phyloP scores from a whole-genome alignment of 1,139 yeast species.

The Diutina ranongensis region DNA sequence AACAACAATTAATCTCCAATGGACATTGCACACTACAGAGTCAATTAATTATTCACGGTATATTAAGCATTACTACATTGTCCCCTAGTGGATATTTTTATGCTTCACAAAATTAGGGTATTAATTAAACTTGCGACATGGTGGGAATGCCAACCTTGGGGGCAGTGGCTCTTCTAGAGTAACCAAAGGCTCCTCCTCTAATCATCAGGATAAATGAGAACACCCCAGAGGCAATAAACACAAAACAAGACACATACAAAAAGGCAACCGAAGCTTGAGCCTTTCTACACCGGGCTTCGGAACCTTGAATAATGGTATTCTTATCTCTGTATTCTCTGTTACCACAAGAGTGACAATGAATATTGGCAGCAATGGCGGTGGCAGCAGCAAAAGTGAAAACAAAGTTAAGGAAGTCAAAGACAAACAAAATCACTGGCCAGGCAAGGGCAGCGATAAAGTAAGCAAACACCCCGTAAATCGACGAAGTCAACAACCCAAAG shows the following conservation, averaged over 20 bases:
- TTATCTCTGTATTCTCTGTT: conserved; percentile 50
- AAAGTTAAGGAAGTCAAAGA: conserved; percentile 75
- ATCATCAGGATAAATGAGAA: conserved; percentile 48
- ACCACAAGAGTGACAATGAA: conserved; percentile 75
- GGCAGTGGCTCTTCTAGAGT: conserved; percentile 20
- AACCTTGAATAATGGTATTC: conserved; percentile 68
- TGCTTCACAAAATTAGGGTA: too few relatives aligned
- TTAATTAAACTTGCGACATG: conserved; percentile 64
- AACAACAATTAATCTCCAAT: too few relatives aligned
- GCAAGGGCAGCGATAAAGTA: conserved; percentile 71
- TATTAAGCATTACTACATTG: not conserved
- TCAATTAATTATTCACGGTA: not conserved
- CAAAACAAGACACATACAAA: conserved; percentile 75
- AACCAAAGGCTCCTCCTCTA: conserved; percentile 69
- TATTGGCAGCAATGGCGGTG: conserved; percentile 85
- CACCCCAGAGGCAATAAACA: conserved; percentile 57
- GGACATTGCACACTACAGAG: too few relatives aligned
- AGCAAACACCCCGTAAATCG: conserved; percentile 71
- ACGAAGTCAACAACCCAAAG: conserved; percentile 70
- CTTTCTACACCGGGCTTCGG: conserved; percentile 79
- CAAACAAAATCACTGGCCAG: conserved; percentile 69
- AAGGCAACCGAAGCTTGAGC: conserved; percentile 89
- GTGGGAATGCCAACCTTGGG: conserved; percentile 83
- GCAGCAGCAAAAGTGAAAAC: conserved; percentile 93
- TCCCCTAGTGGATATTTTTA: not conserved